phyloP scores from a whole-genome alignment of 164 flowering plant genomes.

The Kalanchoe fedtschenkoi region DNA sequence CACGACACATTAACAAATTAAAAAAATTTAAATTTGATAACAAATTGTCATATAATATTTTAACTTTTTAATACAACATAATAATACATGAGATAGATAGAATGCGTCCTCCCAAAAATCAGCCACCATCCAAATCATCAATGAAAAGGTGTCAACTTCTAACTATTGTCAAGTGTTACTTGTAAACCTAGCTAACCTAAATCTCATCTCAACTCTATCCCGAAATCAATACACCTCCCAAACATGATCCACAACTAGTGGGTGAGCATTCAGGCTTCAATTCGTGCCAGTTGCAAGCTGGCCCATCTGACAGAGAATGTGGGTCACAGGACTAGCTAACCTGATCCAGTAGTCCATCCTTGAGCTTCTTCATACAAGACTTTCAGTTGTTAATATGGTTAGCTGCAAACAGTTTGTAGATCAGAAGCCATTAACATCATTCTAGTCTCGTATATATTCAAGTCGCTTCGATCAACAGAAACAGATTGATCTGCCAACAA shows the following conservation, averaged over 20 bases:
- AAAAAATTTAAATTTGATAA: too few species aligned
- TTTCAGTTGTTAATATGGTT: neutral
- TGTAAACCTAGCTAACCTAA: constrained; percentile 1
- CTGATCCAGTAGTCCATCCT: neutral
- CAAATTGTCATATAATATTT: too few species aligned
- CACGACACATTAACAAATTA: too few species aligned
- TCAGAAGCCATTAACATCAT: neutral
- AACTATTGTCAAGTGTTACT: neutral
- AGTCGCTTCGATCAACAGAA: neutral
- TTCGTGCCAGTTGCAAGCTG: neutral
- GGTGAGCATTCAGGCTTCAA: neutral
- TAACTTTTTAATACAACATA: too few species aligned
- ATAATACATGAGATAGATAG: too few species aligned
- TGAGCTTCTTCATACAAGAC: neutral
- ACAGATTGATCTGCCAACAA: constrained; percentile 1
- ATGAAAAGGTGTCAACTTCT: neutral
- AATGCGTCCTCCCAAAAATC: too few species aligned
- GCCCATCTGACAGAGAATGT: constrained; percentile 2
- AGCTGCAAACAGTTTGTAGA: neutral
- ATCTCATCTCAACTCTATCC: neutral
- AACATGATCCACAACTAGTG: constrained; percentile 2
- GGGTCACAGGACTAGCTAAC: neutral
- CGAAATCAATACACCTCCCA: neutral
- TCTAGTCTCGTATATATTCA: neutral
- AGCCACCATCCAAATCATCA: neutral